A percentile compares a stretch with the other conserved stretches of the same genome.
These are phyloP conservation scores for Solanum neorickii DNA, from an alignment of 257 asterid species.

Conservation along the genomic window DNA sequence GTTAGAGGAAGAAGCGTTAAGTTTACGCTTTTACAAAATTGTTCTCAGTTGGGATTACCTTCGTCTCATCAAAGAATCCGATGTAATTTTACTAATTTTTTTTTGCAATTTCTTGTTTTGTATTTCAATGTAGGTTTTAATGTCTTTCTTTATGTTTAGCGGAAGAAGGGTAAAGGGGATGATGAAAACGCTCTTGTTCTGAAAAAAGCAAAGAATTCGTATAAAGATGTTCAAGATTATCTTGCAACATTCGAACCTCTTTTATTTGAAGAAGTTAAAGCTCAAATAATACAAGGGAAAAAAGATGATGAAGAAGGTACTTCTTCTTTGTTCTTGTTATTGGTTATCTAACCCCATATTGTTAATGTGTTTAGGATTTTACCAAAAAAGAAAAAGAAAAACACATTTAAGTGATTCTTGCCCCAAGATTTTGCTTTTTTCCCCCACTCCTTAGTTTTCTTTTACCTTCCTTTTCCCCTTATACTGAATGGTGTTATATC, in stretches of 20 bases:
- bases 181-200: conserved; percentile 18
- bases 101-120: not conserved
- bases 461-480: not conserved
- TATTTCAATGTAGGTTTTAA: not conserved
- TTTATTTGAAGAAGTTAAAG: conserved; percentile 91
- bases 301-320: conserved; percentile 63
- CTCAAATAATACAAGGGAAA: conserved; percentile 54
- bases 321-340: not conserved
- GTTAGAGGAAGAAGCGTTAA: conserved; percentile 44
- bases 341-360: not conserved
- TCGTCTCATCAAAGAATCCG: conserved; percentile 52
- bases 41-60: conserved; percentile 87
- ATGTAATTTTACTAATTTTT: conserved; percentile 13
- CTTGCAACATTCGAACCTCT: conserved; percentile 72
- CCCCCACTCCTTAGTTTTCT: not conserved
- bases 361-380: not conserved
- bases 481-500: not conserved
- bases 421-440: not conserved
- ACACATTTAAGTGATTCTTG: not conserved
- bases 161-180: conserved; percentile 21
- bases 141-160: not conserved
- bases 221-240: conserved; percentile 69
- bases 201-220: conserved; percentile 56
- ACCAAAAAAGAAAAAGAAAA: not conserved
- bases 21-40: conserved; percentile 62